Conservation (phyloP, 257 asterid genomes). For the Nicotiana attenuata region DNA sequence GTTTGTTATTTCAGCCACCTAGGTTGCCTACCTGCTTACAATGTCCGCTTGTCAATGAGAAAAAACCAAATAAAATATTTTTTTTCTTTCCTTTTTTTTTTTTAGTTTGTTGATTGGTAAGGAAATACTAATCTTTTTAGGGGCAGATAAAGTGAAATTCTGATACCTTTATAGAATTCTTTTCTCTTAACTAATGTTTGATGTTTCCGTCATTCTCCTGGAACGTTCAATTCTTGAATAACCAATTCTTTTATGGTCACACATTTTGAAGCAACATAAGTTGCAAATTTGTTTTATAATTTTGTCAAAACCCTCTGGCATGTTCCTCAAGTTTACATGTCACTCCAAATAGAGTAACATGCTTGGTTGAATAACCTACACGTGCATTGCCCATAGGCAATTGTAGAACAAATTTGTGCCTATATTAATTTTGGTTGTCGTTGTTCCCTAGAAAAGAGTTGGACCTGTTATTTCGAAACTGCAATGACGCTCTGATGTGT, state of each 20-base stretch:
- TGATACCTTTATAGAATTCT: not conserved
- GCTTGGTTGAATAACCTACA: not conserved
- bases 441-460: not conserved
- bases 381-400: not conserved
- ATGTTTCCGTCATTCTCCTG: not conserved
- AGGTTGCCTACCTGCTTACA: not conserved
- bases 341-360: not conserved
- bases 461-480: not conserved
- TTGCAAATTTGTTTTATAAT: not conserved
- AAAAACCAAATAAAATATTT: not conserved
- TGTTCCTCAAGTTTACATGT: not conserved
- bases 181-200: not conserved
- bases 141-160: not conserved
- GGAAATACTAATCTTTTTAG: not conserved
- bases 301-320: not conserved
- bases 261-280: not conserved
- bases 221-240: too few species aligned
- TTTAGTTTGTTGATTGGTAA: not conserved
- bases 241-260: not conserved
- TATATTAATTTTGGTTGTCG: not conserved
- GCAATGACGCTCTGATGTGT: not conserved
- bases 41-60: not conserved
- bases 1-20: not conserved
- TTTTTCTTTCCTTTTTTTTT: not conserved
- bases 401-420: not conserved